Evolutionary conservation across 2,329 filamentous ascomycete genomes (phyloP), one percentile per base, ranked within the genome.

Genomic region (Lecanosticta acicola): DNA sequence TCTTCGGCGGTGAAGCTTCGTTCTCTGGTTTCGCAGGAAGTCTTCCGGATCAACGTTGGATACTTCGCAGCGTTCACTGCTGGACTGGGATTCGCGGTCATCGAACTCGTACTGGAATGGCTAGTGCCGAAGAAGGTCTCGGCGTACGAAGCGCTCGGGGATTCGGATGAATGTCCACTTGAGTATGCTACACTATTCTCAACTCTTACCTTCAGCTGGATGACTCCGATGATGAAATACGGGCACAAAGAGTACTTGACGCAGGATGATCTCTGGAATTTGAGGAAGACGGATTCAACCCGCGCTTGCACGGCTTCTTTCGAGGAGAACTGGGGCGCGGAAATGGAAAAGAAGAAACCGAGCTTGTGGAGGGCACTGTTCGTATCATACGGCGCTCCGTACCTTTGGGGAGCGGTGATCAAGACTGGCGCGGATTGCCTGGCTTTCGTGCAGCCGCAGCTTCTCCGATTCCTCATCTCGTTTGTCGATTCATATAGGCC

Each of bases 141-240:
- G 57, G 79, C 74, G 37, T 86, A 86, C 61, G 78, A 84, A 63
- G 80, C 80, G 4, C 66, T 85, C 39, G 81, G 80, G 4, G 79
- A 83, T 49, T 80, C 81, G 33, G 78, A 85, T 55, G 83, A 86
- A 66, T 85, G 82, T 45, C 85, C 85, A 0, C 82, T 87, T 51
- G 90, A 97, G 68, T 94, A 95, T 65, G 90, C 93, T 10, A 89
- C 91, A 49, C 76, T 97, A 42, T 98, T 98, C 70, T 95, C 91
- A 3, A 81, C 87, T 41, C 76, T 98, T 37, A 95, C 91, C 0
- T 98, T 98, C 67, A 84, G 85, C 44, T 98, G 93, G 93, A 96
- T 98, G 91, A 97, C 93, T 0, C 90, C 93, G 0, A 72, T 98
- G 79, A 98, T 98, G 93, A 89, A 83, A 63, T 84, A 84, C 62